Evolutionary conservation across 192 early-diverging fungal species (phyloP).

Genomic region (Linderina pennispora): DNA sequence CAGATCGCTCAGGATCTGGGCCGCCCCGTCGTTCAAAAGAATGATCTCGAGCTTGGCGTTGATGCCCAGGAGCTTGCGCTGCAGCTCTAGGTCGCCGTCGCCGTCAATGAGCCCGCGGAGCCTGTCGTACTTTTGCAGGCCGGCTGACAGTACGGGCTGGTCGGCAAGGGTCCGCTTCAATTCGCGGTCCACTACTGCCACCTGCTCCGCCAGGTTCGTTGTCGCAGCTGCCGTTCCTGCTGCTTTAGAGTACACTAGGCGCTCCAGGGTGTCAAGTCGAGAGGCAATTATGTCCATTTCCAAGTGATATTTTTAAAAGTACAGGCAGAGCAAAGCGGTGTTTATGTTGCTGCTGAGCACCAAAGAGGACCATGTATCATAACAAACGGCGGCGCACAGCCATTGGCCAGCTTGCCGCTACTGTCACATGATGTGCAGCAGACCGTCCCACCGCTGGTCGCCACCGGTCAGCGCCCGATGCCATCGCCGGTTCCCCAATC

Average conservation of each 20-base stretch:
- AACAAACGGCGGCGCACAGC: no score
- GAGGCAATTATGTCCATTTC: slow-evolving; percentile 25
- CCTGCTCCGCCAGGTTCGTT: slow-evolving; percentile 17
- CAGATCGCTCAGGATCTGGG: slow-evolving; percentile 22
- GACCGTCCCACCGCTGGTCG: no score
- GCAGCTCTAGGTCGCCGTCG: slow-evolving; percentile 37
- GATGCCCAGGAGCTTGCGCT: slow-evolving; percentile 28
- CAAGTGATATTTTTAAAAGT: no score
- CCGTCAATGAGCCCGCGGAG: slow-evolving; percentile 35
- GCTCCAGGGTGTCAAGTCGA: slow-evolving; percentile 30
- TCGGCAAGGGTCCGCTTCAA: slow-evolving; percentile 16
- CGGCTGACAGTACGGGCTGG: slow-evolving; percentile 10
- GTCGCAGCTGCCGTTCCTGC: not conserved
- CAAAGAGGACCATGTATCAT: no score
- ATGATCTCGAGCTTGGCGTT: slow-evolving; percentile 34
- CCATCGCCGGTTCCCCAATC: no score
- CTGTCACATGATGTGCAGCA: no score
- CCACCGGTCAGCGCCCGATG: no score
- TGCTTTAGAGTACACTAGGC: slow-evolving; percentile 21
- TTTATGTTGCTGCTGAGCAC: no score
- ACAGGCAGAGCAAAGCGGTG: no score
- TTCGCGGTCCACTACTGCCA: slow-evolving; percentile 21
- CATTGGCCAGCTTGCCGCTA: no score
- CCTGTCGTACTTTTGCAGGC: slow-evolving; percentile 33
- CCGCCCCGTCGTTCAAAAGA: slow-evolving; percentile 20